These are phyloP conservation scores for Plasmodium reichenowi DNA, from an alignment of 169 alveolate genomes.

Conservation along the genomic window DNA sequence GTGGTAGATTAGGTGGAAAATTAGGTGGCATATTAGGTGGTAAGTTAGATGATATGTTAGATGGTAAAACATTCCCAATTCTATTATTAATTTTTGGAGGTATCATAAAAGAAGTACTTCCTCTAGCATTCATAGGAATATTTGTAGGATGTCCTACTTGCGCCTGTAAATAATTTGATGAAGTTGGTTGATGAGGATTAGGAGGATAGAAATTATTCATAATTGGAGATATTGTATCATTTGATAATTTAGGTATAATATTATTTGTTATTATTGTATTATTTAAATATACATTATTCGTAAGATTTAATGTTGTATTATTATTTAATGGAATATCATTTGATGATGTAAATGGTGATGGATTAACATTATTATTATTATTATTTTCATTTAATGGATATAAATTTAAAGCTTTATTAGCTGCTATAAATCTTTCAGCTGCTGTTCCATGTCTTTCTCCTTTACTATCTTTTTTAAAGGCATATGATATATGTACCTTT, in stretches of 20 bases:
- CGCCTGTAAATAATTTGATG: constrained; percentile 25
- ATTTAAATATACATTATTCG: constrained; percentile 13
- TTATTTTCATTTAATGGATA: constrained; percentile 76
- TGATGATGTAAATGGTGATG: constrained; percentile 33
- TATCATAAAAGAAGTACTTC: constrained; percentile 14
- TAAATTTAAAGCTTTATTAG: constrained; percentile 85
- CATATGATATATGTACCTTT: constrained; percentile 98
- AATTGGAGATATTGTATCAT: constrained; percentile 44
- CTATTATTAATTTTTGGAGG: constrained; percentile 32
- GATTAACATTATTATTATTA: constrained; percentile 31
- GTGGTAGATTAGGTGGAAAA: constrained; percentile 46
- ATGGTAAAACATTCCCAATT: constrained; percentile 18
- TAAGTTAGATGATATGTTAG: constrained; percentile 35
- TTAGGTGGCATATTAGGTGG: constrained; percentile 49
- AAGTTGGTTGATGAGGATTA: constrained; percentile 15
- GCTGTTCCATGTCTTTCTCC: constrained; percentile 94
- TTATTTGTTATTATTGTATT: constrained; percentile 7
- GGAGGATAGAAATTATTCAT: constrained; percentile 29
- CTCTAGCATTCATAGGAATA: constrained; percentile 17
- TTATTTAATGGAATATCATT: constrained; percentile 29
- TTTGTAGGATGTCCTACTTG: constrained; percentile 6
- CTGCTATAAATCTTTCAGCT: constrained; percentile 93
- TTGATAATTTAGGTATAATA: constrained; percentile 27
- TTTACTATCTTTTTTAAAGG: constrained; percentile 97
- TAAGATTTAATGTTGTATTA: constrained; percentile 35